Evolutionary conservation across 2,329 filamentous ascomycete species (phyloP).

Genomic region (Pestalotiopsis fici): DNA sequence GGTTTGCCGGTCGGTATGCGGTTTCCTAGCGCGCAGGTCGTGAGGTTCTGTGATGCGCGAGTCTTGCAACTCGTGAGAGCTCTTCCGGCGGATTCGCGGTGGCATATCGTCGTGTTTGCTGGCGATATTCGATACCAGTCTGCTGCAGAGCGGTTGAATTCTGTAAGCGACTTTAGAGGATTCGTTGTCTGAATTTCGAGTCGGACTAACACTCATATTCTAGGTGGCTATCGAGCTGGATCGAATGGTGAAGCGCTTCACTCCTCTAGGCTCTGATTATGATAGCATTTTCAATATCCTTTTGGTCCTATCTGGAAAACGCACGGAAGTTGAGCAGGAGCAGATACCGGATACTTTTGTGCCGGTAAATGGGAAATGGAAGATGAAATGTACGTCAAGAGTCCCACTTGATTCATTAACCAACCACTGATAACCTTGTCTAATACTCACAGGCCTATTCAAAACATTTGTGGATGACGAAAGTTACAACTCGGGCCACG

Average conservation of each 20-base stretch:
- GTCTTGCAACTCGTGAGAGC: constrained; percentile 53
- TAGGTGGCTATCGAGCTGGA: constrained; percentile 22
- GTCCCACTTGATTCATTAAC: neutral
- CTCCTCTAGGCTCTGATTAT: constrained; percentile 38
- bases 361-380: constrained; percentile 55
- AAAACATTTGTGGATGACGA: constrained; percentile 60
- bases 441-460: constrained; percentile 47
- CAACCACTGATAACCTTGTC: neutral
- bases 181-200: neutral
- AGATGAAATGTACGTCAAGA: constrained; percentile 47
- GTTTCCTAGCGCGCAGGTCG: constrained; percentile 58
- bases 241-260: constrained; percentile 37
- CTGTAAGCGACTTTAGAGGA: constrained; percentile 21
- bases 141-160: constrained; percentile 24
- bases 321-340: constrained; percentile 48
- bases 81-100: constrained; percentile 43
- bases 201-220: constrained; percentile 2
- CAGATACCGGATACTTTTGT: constrained; percentile 58
- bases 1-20: constrained; percentile 53
- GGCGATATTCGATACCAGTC: constrained; percentile 45
- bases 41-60: constrained; percentile 61
- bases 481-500: constrained; percentile 55
- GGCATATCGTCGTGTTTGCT: constrained; percentile 55
- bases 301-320: constrained; percentile 51
- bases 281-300: constrained; percentile 60